Conservation (phyloP, 148 eudicot species). For the Rhododendron ferrugineum region DNA sequence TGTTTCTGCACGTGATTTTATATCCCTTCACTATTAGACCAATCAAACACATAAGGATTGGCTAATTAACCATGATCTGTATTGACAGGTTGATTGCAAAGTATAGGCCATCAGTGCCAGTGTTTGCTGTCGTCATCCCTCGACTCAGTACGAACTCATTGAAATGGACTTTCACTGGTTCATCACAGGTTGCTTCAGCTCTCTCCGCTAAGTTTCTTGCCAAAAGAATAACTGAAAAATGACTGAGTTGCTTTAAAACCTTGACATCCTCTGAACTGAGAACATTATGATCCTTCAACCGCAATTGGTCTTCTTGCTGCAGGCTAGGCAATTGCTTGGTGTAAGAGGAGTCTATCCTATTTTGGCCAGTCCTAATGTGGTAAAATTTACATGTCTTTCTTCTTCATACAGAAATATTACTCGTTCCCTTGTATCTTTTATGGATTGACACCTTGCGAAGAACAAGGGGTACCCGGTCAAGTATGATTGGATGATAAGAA, state of each 20-base stretch:
- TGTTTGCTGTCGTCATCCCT: constrained; percentile 50
- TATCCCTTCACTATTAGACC: neutral
- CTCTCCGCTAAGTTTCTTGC: neutral
- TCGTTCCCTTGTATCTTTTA: neutral
- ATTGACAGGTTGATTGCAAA: constrained; percentile 49
- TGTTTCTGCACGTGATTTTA: neutral
- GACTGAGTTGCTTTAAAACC: neutral
- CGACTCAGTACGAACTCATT: constrained; percentile 38
- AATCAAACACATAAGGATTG: neutral
- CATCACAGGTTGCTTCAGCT: constrained; percentile 40
- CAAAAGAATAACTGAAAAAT: neutral
- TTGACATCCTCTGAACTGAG: neutral
- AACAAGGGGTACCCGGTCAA: neutral
- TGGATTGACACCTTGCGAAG: neutral
- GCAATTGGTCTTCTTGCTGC: constrained; percentile 10
- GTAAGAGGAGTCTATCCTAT: constrained; percentile 55
- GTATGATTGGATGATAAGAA: neutral
- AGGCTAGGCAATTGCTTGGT: constrained; percentile 62
- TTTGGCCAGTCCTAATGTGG: constrained; percentile 45
- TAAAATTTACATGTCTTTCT: constrained; percentile 18
- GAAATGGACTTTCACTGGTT: constrained; percentile 52
- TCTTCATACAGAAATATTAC: neutral
- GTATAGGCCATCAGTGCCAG: constrained; percentile 55
- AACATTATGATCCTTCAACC: neutral
- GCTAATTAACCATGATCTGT: neutral